Evolutionary conservation across 352 stramenopile species (phyloP).

Genomic region (Albugo candida): DNA sequence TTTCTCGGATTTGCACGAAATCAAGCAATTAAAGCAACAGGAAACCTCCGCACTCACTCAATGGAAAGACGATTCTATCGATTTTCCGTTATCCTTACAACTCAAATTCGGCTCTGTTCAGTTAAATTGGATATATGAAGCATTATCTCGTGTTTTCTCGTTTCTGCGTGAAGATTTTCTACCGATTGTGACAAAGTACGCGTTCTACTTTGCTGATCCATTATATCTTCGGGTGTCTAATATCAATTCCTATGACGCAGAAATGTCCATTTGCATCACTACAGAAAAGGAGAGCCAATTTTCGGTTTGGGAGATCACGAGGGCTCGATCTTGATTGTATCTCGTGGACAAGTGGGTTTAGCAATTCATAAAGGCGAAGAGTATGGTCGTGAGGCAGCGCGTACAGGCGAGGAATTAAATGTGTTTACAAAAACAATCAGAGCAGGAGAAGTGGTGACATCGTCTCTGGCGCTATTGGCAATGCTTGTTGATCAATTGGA

Average conservation of each 20-base stretch:
- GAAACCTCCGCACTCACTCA: not conserved
- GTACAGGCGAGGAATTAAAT: slow-evolving; percentile 4
- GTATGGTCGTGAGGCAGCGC: too few species aligned
- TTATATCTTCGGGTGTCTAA: too few species aligned
- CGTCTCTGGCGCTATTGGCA: slow-evolving; percentile 40
- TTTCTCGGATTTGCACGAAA: slow-evolving; percentile 40
- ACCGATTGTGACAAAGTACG: too few species aligned
- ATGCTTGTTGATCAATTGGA: slow-evolving; percentile 12
- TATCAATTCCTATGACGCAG: slow-evolving; percentile 5
- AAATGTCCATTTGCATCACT: slow-evolving; percentile 33
- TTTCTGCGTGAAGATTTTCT: slow-evolving; percentile 55
- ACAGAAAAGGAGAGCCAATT: slow-evolving; percentile 28
- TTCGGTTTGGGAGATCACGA: slow-evolving; percentile 37
- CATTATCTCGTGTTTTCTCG: slow-evolving; percentile 59
- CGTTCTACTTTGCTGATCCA: too few species aligned
- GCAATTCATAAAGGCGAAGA: slow-evolving; percentile 22
- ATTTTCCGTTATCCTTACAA: slow-evolving; percentile 31
- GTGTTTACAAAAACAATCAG: slow-evolving; percentile 28
- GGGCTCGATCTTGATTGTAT: slow-evolving; percentile 58
- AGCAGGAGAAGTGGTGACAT: slow-evolving; percentile 49
- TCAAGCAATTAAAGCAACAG: slow-evolving; percentile 21
- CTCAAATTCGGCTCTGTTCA: slow-evolving; percentile 46
- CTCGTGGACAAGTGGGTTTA: slow-evolving; percentile 29
- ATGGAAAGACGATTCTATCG: slow-evolving; percentile 27
- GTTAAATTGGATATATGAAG: slow-evolving; percentile 63